Conservation (phyloP, 768 basidiomycete genomes). For the Termitomyces sp. region DNA sequence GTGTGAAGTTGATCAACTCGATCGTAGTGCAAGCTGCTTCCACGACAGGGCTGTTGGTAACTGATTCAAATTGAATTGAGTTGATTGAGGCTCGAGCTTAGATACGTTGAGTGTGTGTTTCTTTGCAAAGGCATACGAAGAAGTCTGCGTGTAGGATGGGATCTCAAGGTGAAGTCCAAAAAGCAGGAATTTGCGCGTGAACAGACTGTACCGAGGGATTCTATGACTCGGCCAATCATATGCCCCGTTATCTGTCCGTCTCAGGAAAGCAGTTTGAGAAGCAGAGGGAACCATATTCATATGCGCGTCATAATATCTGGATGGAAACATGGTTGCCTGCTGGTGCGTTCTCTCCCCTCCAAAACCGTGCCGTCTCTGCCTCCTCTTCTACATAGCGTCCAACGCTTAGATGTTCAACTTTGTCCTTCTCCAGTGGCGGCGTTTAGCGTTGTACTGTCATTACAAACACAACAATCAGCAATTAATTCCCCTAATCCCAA, state of each 20-base stretch:
- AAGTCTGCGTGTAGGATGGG: not conserved
- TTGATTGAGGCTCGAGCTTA: not conserved
- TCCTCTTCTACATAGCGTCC: not conserved
- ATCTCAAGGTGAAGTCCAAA: not conserved
- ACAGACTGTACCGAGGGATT: no score
- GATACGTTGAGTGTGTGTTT: not conserved
- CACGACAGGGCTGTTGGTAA: not conserved
- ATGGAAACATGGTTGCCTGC: conserved; percentile 16
- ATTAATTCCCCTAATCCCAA: not conserved
- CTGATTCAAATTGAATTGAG: not conserved
- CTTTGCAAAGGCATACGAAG: not conserved
- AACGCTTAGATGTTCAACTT: conserved; percentile 88
- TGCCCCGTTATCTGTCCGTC: not conserved
- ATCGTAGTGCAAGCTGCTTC: not conserved
- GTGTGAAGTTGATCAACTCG: not conserved
- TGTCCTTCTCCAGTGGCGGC: conserved; percentile 98
- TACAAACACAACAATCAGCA: conserved; percentile 5
- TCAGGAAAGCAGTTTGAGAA: not conserved
- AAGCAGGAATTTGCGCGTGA: not conserved
- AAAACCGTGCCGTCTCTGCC: not conserved
- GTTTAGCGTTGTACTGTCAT: conserved; percentile 84
- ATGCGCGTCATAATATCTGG: conserved; percentile 15
- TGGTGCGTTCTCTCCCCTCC: conserved; percentile 5
- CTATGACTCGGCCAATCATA: not conserved
- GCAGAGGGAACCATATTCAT: conserved; percentile 14